Evolutionary conservation across 2,329 filamentous ascomycete genomes (phyloP).

Genomic region (Pyrenophora graminea): DNA sequence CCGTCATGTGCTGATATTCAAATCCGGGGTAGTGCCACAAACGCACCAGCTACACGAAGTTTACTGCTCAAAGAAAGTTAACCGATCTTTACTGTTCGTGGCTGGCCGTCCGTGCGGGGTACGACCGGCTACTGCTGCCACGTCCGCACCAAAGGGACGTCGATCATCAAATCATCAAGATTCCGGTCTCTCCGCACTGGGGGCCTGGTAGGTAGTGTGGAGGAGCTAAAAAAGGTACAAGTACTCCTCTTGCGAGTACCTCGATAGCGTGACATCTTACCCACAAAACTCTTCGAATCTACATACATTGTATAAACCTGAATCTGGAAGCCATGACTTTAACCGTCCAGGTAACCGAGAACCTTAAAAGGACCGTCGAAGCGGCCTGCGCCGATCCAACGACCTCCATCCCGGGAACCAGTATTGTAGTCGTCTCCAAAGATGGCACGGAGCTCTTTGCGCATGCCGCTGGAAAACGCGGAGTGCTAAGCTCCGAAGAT

Average conservation of each 20-base stretch:
- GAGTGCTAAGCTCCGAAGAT: slow-evolving; percentile 47
- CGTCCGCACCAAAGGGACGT: neutral
- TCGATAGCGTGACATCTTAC: neutral
- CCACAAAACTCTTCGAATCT: neutral
- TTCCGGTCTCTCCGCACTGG: neutral
- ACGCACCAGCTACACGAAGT: no score
- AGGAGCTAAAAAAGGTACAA: neutral
- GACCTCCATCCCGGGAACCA: slow-evolving; percentile 47
- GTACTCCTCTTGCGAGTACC: neutral
- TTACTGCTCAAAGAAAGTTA: no score
- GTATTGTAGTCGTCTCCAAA: slow-evolving; percentile 49
- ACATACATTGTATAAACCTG: neutral
- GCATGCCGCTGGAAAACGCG: slow-evolving; percentile 48
- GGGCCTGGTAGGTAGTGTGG: neutral
- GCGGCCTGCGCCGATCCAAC: slow-evolving; percentile 23
- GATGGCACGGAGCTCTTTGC: slow-evolving; percentile 49
- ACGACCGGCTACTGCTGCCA: neutral
- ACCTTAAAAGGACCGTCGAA: slow-evolving; percentile 19
- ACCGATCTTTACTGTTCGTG: no score
- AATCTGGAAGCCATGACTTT: slow-evolving; percentile 2
- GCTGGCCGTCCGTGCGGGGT: neutral
- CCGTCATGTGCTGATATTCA: no score
- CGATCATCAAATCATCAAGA: neutral
- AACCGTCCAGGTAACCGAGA: slow-evolving; percentile 1
- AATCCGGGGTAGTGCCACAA: no score